phyloP scores from a whole-genome alignment of 2,329 filamentous ascomycete genomes.

The Hymenoscyphus fructigenus region DNA sequence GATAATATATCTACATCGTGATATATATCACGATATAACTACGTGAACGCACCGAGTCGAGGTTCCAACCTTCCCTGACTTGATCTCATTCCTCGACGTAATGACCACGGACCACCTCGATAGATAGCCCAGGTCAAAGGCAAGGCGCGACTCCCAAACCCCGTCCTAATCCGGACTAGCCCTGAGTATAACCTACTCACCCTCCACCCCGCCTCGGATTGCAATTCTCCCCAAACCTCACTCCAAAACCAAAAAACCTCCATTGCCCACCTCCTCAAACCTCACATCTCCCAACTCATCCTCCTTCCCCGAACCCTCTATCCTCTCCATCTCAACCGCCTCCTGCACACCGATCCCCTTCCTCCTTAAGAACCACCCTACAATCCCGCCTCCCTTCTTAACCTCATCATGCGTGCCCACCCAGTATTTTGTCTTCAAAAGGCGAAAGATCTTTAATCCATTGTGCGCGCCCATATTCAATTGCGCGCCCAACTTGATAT shows the following conservation, averaged over 20 bases:
- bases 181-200: neutral
- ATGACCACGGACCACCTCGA: too few relatives aligned
- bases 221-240: conserved; percentile 9
- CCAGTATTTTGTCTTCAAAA: conserved; percentile 60
- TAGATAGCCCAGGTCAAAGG: too few relatives aligned
- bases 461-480: conserved; percentile 64
- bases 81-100: too few relatives aligned
- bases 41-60: too few relatives aligned
- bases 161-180: too few relatives aligned
- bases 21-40: too few relatives aligned
- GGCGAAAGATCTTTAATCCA: conserved; percentile 54
- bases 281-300: conserved; percentile 21
- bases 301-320: neutral
- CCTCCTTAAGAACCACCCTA: conserved; percentile 50
- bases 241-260: conserved; percentile 27
- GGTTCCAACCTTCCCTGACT: too few relatives aligned
- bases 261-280: conserved; percentile 28
- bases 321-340: conserved; percentile 35
- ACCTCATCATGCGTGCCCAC: conserved; percentile 64
- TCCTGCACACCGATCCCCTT: conserved; percentile 46
- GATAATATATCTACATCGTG: too few relatives aligned
- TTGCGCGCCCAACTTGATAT: conserved; percentile 54
- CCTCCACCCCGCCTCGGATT: neutral
- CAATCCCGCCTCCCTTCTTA: conserved; percentile 57
- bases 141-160: too few relatives aligned